A percentile compares a stretch with the other conserved stretches of the same genome.
Evolutionary conservation across 2,329 filamentous ascomycete species (phyloP).

Genomic region (Aspergillus puulaauensis): DNA sequence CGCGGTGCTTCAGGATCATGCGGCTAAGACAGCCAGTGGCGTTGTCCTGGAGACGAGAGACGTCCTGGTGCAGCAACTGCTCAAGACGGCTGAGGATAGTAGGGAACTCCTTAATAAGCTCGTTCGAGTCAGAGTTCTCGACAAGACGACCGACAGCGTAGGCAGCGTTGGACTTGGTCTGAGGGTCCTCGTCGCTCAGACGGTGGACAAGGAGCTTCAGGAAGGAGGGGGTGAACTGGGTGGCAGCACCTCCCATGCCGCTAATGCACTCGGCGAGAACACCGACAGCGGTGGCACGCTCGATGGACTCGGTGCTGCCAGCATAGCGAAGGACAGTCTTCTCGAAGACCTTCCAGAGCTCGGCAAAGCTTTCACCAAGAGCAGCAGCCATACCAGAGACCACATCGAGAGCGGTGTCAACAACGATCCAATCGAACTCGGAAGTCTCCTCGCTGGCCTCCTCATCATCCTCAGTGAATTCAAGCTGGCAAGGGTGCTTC

Average conservation of each 20-base stretch:
- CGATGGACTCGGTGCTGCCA: conserved; percentile 78
- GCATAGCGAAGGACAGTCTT: conserved; percentile 87
- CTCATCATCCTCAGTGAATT: conserved; percentile 76
- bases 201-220: conserved; percentile 82
- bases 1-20: conserved; percentile 88
- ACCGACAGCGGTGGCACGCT: conserved; percentile 86
- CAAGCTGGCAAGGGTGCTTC: conserved; percentile 88
- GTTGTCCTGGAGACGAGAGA: conserved; percentile 86
- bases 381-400: conserved; percentile 80
- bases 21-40: conserved; percentile 86
- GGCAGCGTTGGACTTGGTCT: conserved; percentile 92
- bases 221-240: conserved; percentile 74
- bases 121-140: conserved; percentile 73
- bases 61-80: conserved; percentile 73
- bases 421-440: conserved; percentile 95
- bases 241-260: conserved; percentile 78
- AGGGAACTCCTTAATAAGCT: conserved; percentile 72
- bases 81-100: conserved; percentile 83
- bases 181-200: conserved; percentile 81
- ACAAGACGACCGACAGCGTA: conserved; percentile 87
- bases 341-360: conserved; percentile 95
- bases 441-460: conserved; percentile 76
- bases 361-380: conserved; percentile 75
- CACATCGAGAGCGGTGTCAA: conserved; percentile 91
- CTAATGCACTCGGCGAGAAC: conserved; percentile 88